Evolutionary conservation across 106 monocot genomes (phyloP), one percentile per base, ranked within the genome.

Genomic region (Acanthochlamys bracteata): DNA sequence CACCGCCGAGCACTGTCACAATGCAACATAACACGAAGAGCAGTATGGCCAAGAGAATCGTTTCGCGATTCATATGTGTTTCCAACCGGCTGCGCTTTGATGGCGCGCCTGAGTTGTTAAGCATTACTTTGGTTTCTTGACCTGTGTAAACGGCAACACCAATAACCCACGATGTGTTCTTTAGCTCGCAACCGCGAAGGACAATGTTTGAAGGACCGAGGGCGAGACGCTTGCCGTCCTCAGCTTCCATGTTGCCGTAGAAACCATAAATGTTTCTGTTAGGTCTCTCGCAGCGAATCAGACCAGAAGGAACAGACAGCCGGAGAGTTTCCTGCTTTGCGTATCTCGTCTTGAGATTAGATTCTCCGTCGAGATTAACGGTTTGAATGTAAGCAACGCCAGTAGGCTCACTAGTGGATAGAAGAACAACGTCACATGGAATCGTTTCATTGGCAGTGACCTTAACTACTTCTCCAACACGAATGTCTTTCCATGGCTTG

Each of bases 321-420:
- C 40, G 0, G 57, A 76, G 60, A 4, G 79, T 84, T 39, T 84
- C 84, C 42, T 80, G 84, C 76, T 80, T 90, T 19, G 95, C 95
- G 64, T 90, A 90, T 51, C 95, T 74, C 19, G 90, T 90, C 70
- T 95, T 95, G 64, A 95, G 86, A 51, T 95, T 95, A 15, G 95
- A 95, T 73, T 95, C 95, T 39, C 95, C 95, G 66, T 95, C 95
- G 20, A 95, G 75, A 53, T 95, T 95, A 56, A 87, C 84, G 66
- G 95, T 95, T 69, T 86, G 95, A 41, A 95, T 66, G 68, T 95
- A 90, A 51, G 95, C 87, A 3, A 88, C 82, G 39, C 95, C 95
- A 39, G 90, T 84, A 55, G 90, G 87, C 42, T 95, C 95, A 65
- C 84, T 84, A 39, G 95, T 95, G 62, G 86, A 66, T 17, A 95